Evolutionary conservation across 306 rosid genomes (phyloP).

Genomic region (Prunus mira): DNA sequence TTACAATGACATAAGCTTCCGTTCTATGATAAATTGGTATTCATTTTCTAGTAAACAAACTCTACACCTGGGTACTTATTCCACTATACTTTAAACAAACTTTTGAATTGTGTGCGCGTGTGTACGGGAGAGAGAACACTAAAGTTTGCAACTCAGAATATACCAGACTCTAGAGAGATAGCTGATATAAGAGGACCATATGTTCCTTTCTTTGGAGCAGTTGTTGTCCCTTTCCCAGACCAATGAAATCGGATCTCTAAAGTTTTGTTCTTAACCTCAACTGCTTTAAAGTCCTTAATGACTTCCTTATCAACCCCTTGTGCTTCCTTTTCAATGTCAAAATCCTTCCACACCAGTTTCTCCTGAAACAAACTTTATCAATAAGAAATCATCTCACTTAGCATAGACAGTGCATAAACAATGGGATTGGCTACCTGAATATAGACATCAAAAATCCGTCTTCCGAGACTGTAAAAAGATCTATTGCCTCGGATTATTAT

Average conservation of each 20-base stretch:
- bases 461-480: slow-evolving; percentile 51
- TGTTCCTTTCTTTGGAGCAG: slow-evolving; percentile 37
- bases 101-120: not conserved
- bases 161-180: slow-evolving; percentile 53
- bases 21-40: too few species aligned
- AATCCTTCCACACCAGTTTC: not conserved
- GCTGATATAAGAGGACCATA: slow-evolving; percentile 75
- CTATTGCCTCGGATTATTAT: slow-evolving; percentile 40
- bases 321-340: slow-evolving; percentile 20
- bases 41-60: not conserved
- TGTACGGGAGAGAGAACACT: not conserved
- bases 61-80: too few species aligned
- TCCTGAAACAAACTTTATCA: slow-evolving; percentile 1
- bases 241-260: slow-evolving; percentile 51
- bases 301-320: slow-evolving; percentile 14
- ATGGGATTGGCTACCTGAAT: slow-evolving; percentile 39
- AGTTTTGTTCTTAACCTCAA: slow-evolving; percentile 32
- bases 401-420: too few species aligned
- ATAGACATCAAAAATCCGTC: slow-evolving; percentile 56
- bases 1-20: slow-evolving; percentile 15
- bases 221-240: slow-evolving; percentile 69
- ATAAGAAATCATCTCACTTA: too few species aligned
- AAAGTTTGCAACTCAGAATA: not conserved
- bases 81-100: too few species aligned
- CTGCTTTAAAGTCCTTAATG: slow-evolving; percentile 22